Base-by-base conservation (phyloP, 2,329 filamentous ascomycete genomes). In the Fusarium beomiforme region DNA sequence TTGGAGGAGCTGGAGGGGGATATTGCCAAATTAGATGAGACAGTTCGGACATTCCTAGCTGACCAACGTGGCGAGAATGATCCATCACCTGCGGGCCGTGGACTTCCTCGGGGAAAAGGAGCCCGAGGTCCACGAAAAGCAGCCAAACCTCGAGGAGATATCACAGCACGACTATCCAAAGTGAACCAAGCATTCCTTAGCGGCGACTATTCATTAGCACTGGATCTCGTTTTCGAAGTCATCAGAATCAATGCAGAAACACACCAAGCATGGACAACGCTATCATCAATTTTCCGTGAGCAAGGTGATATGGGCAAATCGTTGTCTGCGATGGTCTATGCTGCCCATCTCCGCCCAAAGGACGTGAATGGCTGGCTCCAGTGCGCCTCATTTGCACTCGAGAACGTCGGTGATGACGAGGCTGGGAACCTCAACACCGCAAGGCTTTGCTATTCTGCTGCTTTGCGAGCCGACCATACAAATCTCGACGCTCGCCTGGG, bases 231-330 rank as follows among this genome's bases (percentile, higher is more conserved):
- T 12, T 85, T 86, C 42, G 89, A 92, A 73, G 87, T 91, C 62
- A 90, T 92, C 74, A 86, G 89, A 54, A 90, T 92, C 76, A 92
- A 92, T 69, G 89, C 88, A 23, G 89, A 91, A 77, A 91, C 89
- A 3, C 85, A 90, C 67, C 86, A 89, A 71, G 90, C 90, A 26
- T 92, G 90, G 90, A 87, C 85, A 17, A 83, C 90, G 16, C 79
- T 92, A 47, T 85, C 88, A 0, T 86, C 88, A 6, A 88, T 91
- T 57, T 89, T 89, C 73, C 83, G 87, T 63, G 89, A 91, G 76
- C 84, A 87, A 62, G 87, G 88, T 4, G 85, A 90, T 49, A 80
- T 83, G 26, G 83, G 87, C 64, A 86, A 88, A 66, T 87, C 89
- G 11, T 81, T 91, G 54, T 87, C 86, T 70, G 87, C 89, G 46